A percentile compares a stretch with the other conserved stretches of the same genome.
Conservation (phyloP, 2,329 filamentous ascomycete species). For the Lasiodiplodia gonubiensis region DNA sequence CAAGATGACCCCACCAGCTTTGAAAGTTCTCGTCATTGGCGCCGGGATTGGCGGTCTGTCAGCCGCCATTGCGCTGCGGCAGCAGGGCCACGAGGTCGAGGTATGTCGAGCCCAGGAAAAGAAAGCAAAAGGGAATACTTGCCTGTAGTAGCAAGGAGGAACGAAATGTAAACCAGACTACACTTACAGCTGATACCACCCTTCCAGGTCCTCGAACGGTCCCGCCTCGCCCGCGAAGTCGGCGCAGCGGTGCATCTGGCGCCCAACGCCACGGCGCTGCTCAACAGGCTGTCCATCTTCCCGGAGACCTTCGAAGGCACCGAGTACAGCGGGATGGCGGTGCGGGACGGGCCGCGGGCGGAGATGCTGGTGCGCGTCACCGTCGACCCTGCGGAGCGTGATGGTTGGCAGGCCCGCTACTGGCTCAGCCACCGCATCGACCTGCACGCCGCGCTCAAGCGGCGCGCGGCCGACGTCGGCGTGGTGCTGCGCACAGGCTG, state of each 20-base stretch:
- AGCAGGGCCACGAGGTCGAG: conserved; percentile 56
- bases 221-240: conserved; percentile 60
- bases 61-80: conserved; percentile 60
- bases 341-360: not conserved
- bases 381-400: not conserved
- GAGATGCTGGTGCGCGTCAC: not conserved
- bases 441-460: conserved; percentile 60
- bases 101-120: not conserved
- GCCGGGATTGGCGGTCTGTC: conserved; percentile 61
- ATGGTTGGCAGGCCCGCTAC: not conserved
- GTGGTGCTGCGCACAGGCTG: conserved; percentile 50
- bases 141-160: not conserved
- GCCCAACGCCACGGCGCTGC: conserved; percentile 65
- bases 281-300: conserved; percentile 54
- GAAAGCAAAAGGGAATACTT: not conserved
- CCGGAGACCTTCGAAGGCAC: conserved; percentile 48
- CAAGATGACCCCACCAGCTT: not conserved
- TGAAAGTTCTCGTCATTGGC: conserved; percentile 47
- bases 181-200: not conserved
- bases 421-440: conserved; percentile 55
- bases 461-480: conserved; percentile 39
- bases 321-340: not conserved
- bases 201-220: conserved; percentile 61
- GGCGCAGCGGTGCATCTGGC: conserved; percentile 67
- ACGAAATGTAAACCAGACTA: no score